Percentiles rank a stretch among this genome's conserved stretches.
Conservation (phyloP, 176 grass and related monocot genomes). For the Carex parvula region DNA sequence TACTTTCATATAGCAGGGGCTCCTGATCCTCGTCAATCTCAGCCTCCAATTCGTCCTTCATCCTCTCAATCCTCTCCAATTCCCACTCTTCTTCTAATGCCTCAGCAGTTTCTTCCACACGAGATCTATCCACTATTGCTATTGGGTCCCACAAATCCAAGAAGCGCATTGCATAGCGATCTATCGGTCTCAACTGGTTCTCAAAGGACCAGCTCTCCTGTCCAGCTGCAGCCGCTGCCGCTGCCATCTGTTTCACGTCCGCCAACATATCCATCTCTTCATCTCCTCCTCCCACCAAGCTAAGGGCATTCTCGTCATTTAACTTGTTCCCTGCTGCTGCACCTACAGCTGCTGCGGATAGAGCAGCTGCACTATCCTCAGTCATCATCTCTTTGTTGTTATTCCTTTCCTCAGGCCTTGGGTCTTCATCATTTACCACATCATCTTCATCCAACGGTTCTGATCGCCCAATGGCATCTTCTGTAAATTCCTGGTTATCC, state of each 20-base stretch:
- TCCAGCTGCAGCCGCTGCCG: conserved; percentile 83
- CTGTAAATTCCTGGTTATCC: conserved; percentile 97
- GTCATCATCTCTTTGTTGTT: conserved; percentile 40
- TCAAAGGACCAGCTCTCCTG: conserved; percentile 96
- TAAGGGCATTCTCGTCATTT: conserved; percentile 66
- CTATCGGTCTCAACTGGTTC: conserved; percentile 93
- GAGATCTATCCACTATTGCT: conserved; percentile 80
- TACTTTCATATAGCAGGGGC: conserved; percentile 89
- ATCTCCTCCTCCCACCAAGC: conserved; percentile 63
- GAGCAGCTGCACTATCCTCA: conserved; percentile 43
- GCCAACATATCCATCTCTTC: conserved; percentile 98
- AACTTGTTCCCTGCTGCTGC: conserved; percentile 31
- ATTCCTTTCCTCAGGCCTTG: conserved; percentile 53
- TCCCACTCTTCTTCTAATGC: conserved; percentile 95
- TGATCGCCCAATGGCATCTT: conserved; percentile 63
- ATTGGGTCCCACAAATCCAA: conserved; percentile 95
- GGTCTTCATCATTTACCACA: conserved; percentile 48
- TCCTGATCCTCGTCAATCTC: conserved; percentile 99
- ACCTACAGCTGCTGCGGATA: conserved; percentile 11
- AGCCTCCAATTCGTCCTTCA: conserved; percentile 96
- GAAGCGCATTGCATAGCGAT: conserved; percentile 96
- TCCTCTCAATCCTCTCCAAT: conserved; percentile 93
- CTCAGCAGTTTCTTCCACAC: conserved; percentile 60
- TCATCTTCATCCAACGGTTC: conserved; percentile 91
- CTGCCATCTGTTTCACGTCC: conserved; percentile 96